phyloP scores from a whole-genome alignment of 176 grass and related monocot genomes.

The Carex pumila region DNA sequence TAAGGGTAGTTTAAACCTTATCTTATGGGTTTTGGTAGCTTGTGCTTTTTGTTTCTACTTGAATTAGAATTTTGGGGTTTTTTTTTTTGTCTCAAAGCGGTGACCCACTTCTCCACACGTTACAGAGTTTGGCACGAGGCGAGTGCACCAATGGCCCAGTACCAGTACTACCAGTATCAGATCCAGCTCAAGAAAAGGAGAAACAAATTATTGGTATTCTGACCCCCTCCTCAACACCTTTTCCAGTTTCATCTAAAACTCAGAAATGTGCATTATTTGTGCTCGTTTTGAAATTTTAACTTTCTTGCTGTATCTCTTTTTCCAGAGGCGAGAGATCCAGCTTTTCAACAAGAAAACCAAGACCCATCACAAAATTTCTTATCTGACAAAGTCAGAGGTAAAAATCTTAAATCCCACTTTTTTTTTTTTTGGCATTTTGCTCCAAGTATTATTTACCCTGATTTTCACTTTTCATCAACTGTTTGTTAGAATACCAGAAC shows the following conservation, averaged over 20 bases:
- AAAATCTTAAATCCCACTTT: not conserved
- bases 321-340: not conserved
- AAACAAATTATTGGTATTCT: constrained; percentile 21
- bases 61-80: not conserved
- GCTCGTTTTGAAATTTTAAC: not conserved
- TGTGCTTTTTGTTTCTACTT: constrained; percentile 5
- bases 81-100: not conserved
- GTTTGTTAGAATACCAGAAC: constrained; percentile 59
- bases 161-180: constrained; percentile 18
- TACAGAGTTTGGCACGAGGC: constrained; percentile 25
- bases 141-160: constrained; percentile 5
- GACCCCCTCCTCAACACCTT: not conserved
- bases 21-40: not conserved
- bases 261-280: not conserved
- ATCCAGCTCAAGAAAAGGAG: constrained; percentile 12
- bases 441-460: not conserved
- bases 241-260: not conserved
- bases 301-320: constrained; percentile 1
- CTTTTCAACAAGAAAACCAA: constrained; percentile 18
- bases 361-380: constrained; percentile 26
- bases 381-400: constrained; percentile 23
- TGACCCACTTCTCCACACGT: not conserved
- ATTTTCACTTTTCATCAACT: constrained; percentile 19
- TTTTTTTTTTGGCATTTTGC: not conserved
- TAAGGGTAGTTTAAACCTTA: not conserved